Base-by-base conservation (phyloP, 441 rosid species). In the Populus hybrid region DNA sequence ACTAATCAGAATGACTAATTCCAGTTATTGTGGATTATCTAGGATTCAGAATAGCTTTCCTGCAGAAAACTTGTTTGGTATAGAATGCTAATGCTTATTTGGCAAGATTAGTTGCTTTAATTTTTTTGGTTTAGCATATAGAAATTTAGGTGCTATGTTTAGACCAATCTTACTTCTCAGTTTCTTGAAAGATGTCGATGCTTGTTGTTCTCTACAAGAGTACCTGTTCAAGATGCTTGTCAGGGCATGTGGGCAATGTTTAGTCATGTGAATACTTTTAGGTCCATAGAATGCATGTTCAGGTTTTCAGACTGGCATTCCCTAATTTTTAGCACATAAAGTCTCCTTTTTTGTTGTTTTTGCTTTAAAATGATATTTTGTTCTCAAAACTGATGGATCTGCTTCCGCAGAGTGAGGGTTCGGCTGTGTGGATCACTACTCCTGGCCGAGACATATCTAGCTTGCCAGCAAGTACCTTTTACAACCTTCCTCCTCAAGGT, bases 351-450 rank as follows among this genome's bases (percentile, higher is more conserved):
- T 65, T 2, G 5, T 14, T 65, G 29, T 12, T 26, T 68, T 31
- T 3, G 20, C 42, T 33, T 7, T 31, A 2, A 29, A 68, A 68
- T 26, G 28, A 64, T 23, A 14, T 18, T 45, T 70, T 70, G 20
- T 40, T 68, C 38, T 31, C 26, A 35, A 56, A 53, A 38, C 20
- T 71, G 76, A 69, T 73, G 74, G 35, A 61, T 76, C 81, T 86
- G 24, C 38, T 76, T 79, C 65, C 79, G 82, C 93, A 94, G 99
- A 93, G 87, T 73, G 99, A 94, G 85, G 93, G 92, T 64, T 88
- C 92, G 24, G 89, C 89, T 75, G 88, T 95, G 79, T 95, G 99
- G 99, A 84, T 95, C 70, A 83, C 95, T 81, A 93, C 91, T 71
- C 89, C 91, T 70, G 94, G 93, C 75, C 87, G 98, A 63, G 99